Evolutionary conservation across 2,329 filamentous ascomycete species (phyloP).

Genomic region (Aureobasidium sp.): DNA sequence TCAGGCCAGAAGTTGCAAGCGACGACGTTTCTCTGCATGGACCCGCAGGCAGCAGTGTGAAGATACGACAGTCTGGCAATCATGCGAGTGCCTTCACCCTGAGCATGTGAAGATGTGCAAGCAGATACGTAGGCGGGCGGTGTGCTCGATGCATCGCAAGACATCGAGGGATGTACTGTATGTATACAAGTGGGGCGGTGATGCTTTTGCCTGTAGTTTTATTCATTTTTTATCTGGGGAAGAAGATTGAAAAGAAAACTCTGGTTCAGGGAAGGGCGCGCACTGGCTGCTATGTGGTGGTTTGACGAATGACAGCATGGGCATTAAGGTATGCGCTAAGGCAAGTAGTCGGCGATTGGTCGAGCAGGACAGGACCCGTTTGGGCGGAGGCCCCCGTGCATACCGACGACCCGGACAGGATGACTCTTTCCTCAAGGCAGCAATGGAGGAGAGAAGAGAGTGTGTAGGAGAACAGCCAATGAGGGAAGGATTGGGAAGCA

Average conservation of each 20-base stretch:
- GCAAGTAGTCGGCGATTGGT: constrained; percentile 6
- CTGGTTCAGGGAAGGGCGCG: constrained; percentile 4
- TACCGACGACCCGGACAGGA: neutral
- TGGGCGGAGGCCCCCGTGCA: neutral
- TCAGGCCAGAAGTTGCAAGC: constrained; percentile 4
- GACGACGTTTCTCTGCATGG: constrained; percentile 8
- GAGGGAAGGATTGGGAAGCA: neutral
- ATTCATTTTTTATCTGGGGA: constrained; percentile 10
- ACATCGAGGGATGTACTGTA: neutral
- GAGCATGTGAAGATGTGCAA: neutral
- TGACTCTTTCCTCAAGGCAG: constrained; percentile 5
- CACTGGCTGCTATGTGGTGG: constrained; percentile 7
- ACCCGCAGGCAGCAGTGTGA: neutral
- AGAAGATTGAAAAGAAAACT: constrained; percentile 8
- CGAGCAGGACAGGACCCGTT: constrained; percentile 6
- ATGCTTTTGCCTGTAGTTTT: neutral
- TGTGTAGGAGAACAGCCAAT: neutral
- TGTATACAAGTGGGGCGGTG: constrained; percentile 2
- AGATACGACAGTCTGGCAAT: neutral
- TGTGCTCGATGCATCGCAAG: neutral
- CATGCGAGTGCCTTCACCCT: neutral
- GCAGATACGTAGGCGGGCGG: neutral
- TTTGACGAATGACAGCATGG: constrained; percentile 14
- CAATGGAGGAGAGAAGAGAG: neutral
- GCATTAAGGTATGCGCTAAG: constrained; percentile 13